Conservation (phyloP, 1,139 yeast species). For the Candida freyschussii region DNA sequence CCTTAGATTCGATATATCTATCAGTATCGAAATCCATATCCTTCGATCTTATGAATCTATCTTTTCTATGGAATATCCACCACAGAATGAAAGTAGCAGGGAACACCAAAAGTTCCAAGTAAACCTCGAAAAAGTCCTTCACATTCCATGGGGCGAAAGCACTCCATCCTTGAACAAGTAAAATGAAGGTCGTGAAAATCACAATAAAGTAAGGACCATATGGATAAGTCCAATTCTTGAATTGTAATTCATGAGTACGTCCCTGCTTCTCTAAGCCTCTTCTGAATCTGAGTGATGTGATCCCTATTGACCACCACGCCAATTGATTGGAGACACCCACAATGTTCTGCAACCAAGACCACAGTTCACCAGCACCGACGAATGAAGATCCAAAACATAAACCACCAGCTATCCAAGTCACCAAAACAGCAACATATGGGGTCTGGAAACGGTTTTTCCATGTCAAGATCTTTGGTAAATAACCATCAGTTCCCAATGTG, state of each 20-base stretch:
- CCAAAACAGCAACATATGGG: conserved; percentile 39
- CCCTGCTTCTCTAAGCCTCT: conserved; percentile 42
- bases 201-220: conserved; percentile 58
- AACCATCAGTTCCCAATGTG: conserved; percentile 48
- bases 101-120: conserved; percentile 43
- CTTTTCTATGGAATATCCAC: conserved; percentile 41
- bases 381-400: conserved; percentile 34
- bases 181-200: conserved; percentile 40
- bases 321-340: conserved; percentile 37
- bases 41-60: conserved; percentile 41
- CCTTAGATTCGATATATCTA: conserved; percentile 46
- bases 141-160: conserved; percentile 53
- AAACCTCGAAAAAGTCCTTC: conserved; percentile 46
- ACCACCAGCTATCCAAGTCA: conserved; percentile 35
- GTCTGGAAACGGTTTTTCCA: conserved; percentile 40
- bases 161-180: conserved; percentile 61
- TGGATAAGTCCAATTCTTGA: conserved; percentile 53
- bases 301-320: conserved; percentile 36
- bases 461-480: conserved; percentile 43
- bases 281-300: conserved; percentile 48
- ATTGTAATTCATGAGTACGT: conserved; percentile 31
- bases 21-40: conserved; percentile 66
- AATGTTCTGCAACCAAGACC: conserved; percentile 35
- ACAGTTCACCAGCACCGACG: conserved; percentile 32
- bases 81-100: conserved; percentile 45